A percentile compares a stretch with the other conserved stretches of the same genome.
These are phyloP conservation scores for Mucor mucedo DNA, from an alignment of 371 early-diverging fungal species.

Conservation along the genomic window DNA sequence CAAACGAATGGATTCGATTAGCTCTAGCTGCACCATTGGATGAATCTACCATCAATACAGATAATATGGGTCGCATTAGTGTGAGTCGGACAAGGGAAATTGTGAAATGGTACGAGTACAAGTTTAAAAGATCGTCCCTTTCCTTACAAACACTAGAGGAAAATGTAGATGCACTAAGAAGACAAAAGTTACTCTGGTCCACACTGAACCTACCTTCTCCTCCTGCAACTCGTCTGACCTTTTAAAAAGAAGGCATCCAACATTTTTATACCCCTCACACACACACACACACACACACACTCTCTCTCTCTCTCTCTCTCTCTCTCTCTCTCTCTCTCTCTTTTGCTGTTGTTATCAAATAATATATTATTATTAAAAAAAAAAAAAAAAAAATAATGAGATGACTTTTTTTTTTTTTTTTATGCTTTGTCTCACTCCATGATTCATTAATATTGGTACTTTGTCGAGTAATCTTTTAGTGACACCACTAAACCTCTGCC, in stretches of 20 bases:
- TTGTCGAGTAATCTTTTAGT: slow-evolving; percentile 96
- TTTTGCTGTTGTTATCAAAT: too few species aligned
- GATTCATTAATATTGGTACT: slow-evolving; percentile 83
- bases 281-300: too few species aligned
- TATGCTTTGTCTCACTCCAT: too few species aligned
- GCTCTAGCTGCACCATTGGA: slow-evolving; percentile 46
- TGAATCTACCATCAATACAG: slow-evolving; percentile 35
- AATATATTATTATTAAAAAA: not conserved
- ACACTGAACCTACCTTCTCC: slow-evolving; percentile 11
- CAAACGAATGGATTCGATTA: slow-evolving; percentile 54
- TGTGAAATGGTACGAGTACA: slow-evolving; percentile 53
- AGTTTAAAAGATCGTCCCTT: slow-evolving; percentile 33
- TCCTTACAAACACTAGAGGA: slow-evolving; percentile 41
- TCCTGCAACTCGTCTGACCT: slow-evolving; percentile 6
- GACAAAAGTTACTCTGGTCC: slow-evolving; percentile 27
- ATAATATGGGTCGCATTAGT: not conserved
- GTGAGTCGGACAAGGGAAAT: slow-evolving; percentile 51
- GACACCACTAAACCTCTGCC: slow-evolving; percentile 95
- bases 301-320: not conserved
- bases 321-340: not conserved
- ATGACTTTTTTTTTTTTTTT: not conserved
- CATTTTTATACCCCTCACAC: not conserved
- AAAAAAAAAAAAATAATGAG: not conserved
- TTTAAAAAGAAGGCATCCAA: slow-evolving; percentile 1
- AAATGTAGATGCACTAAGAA: slow-evolving; percentile 43